Evolutionary conservation across 179 eudicot genomes (phyloP), one percentile per base, ranked within the genome.

Genomic region (Beta macrorhiza): DNA sequence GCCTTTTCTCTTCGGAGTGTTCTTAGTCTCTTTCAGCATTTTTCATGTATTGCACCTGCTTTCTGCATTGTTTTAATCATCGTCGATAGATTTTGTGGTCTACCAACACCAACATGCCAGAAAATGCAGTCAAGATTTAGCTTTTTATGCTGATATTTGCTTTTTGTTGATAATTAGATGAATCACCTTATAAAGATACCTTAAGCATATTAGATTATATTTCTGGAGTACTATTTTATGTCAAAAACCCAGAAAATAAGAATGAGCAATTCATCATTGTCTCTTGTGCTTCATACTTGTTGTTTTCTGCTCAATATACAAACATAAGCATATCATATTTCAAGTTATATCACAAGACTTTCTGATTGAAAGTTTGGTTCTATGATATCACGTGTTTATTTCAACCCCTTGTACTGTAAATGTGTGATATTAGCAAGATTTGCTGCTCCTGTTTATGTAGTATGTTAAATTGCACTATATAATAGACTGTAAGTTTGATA

Each of bases 41-140:
- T 15, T 19, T 22, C 59, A 19, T 68, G 65, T 72, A 47, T 5
- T 73, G 71, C 2, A 13, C 0, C 61, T 14, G 19, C 7, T 67
- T 58, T 59, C 76, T 67, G 49, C 70, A 55, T 17, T 73, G n/a
- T 76, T 45, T 32, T 63, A 22, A 78, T 29, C 32, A 16, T 68
- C 57, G 59, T 11, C 2, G 64, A 44, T 72, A 22, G 62, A 52
- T 52, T 78, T 11, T 44, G 58, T 47, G 20, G 67, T 19, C 37
- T 74, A 55, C 44, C 25, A 6, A 67, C 37, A 37, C 68, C 45
- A 10, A 65, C 56, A 9, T 12, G 52, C 45, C 53, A 20, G 32
- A 71, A 57, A 79, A 7, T 5, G 55, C 9, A 22, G 13, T 65
- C 15, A 25, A 29, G 78, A 75, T 82, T 78, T 29, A 82, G 74